Percentiles rank a stretch among this genome's conserved stretches.
Evolutionary conservation across 2,329 filamentous ascomycete species (phyloP).

Genomic region (Sodiomyces alkalinus): DNA sequence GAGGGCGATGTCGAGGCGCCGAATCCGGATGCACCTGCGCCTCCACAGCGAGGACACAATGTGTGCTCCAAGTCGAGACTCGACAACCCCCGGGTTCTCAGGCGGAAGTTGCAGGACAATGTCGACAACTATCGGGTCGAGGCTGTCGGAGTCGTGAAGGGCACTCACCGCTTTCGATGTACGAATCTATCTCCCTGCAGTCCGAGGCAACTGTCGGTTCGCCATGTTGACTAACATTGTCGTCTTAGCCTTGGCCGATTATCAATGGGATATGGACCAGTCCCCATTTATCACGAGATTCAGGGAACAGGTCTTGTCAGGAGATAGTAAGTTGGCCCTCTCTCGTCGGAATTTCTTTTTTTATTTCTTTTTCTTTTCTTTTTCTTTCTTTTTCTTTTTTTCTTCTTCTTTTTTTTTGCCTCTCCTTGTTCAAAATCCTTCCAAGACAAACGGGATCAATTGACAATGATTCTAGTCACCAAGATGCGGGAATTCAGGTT

Average conservation of each 20-base stretch:
- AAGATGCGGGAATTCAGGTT: constrained; percentile 43
- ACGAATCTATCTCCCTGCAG: constrained; percentile 7
- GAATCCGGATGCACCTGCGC: constrained; percentile 9
- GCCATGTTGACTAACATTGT: constrained; percentile 1
- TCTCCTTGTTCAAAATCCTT: constrained; percentile 42
- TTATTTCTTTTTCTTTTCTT: too few species aligned
- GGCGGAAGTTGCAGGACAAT: constrained; percentile 57
- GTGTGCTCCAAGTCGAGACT: constrained; percentile 28
- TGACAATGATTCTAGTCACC: constrained; percentile 14
- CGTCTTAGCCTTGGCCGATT: constrained; percentile 68
- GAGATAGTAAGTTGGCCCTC: constrained; percentile 50
- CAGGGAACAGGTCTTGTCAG: constrained; percentile 53
- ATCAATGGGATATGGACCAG: constrained; percentile 59
- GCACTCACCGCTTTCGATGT: constrained; percentile 78
- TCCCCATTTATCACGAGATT: constrained; percentile 59
- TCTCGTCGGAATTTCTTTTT: too few species aligned
- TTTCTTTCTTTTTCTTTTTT: too few species aligned
- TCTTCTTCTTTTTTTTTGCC: too few species aligned
- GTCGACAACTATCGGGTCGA: constrained; percentile 49
- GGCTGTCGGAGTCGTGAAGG: constrained; percentile 55
- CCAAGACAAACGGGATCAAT: constrained; percentile 32
- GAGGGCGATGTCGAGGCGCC: constrained; percentile 24
- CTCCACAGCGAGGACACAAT: too few species aligned
- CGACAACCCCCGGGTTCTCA: constrained; percentile 39
- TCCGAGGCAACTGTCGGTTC: not conserved